Evolutionary conservation across 2,329 filamentous ascomycete species (phyloP).

Genomic region (Grosmannia huntii): DNA sequence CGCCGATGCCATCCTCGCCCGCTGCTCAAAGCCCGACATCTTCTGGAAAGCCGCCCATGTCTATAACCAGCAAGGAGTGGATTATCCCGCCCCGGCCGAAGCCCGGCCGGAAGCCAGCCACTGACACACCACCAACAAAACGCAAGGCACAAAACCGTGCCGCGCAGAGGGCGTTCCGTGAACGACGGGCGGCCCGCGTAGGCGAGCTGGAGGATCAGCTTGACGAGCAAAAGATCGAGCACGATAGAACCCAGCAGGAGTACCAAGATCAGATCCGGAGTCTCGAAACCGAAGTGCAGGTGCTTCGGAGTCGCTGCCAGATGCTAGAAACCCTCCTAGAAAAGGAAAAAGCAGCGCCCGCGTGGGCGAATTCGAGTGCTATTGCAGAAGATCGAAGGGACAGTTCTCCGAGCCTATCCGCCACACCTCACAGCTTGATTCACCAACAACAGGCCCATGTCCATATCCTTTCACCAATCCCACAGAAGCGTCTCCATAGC

Average conservation of each 20-base stretch:
- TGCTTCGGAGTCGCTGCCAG: constrained; percentile 48
- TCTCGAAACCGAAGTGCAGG: constrained; percentile 54
- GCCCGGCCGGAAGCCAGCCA: constrained; percentile 86
- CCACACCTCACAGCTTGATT: neutral
- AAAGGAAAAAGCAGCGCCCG: constrained; percentile 27
- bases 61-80: constrained; percentile 74
- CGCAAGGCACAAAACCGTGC: constrained; percentile 89
- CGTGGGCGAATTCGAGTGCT: neutral
- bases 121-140: constrained; percentile 84
- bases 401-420: neutral
- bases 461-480: constrained; percentile 8
- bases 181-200: constrained; percentile 73
- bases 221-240: constrained; percentile 44
- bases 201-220: constrained; percentile 60
- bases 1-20: constrained; percentile 27
- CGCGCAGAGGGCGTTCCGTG: constrained; percentile 81
- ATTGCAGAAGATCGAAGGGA: constrained; percentile 5
- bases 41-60: constrained; percentile 28
- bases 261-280: constrained; percentile 42
- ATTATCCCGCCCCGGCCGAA: constrained; percentile 72
- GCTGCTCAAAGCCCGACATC: constrained; percentile 13
- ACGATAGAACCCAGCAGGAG: constrained; percentile 44
- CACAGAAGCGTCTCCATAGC: constrained; percentile 7
- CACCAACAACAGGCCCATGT: constrained; percentile 5
- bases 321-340: constrained; percentile 51